Base-by-base conservation (phyloP, 306 rosid species). In the Cicer bijugum region DNA sequence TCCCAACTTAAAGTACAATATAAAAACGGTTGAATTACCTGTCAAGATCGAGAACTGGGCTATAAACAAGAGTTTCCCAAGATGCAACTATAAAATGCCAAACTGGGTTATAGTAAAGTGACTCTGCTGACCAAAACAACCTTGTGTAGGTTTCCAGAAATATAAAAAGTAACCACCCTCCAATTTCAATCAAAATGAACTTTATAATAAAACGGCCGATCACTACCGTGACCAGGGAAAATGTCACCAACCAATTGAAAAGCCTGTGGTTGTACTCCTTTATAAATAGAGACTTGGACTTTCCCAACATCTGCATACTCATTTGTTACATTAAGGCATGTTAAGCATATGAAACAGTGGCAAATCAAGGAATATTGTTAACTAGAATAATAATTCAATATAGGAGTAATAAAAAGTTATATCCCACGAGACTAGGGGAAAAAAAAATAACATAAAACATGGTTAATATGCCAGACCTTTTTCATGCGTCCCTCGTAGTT, bases 201-300 rank as follows among this genome's bases (percentile, higher is more conserved):
- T 91, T 91, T 68, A 91, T 78, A 66, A 95, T 74, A 72, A 95
- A 95, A 75, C 99, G 91, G 63, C 99, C 99, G 55, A 95, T 78
- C 45, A 91, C 96, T 35, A 95, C 97, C 91, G 92, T 91, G 60
- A 84, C 90, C 57, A 95, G 89, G 56, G 99, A 89, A 85, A 95
- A 95, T 58, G 93, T 87, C 80, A 95, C 99, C 96, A 91, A 75
- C 99, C 99, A 95, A 88, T 91, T 95, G 86, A 91, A 95, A 78
- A 95, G 96, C 82, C 93, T 85, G 82, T 90, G 92, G 71, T 95
- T 95, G 85, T 95, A 95, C 58, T 95, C 99, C 81, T 90, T 88
- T 43, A 95, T 95, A 77, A 95, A 95, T 39, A 84, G 86, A 59
- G 91, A 69, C 35, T 89, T 87, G 9, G 99, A 83, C 78, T 87